Base-by-base conservation (phyloP, 2,329 filamentous ascomycete genomes). In the Gliomastix tumulicola region DNA sequence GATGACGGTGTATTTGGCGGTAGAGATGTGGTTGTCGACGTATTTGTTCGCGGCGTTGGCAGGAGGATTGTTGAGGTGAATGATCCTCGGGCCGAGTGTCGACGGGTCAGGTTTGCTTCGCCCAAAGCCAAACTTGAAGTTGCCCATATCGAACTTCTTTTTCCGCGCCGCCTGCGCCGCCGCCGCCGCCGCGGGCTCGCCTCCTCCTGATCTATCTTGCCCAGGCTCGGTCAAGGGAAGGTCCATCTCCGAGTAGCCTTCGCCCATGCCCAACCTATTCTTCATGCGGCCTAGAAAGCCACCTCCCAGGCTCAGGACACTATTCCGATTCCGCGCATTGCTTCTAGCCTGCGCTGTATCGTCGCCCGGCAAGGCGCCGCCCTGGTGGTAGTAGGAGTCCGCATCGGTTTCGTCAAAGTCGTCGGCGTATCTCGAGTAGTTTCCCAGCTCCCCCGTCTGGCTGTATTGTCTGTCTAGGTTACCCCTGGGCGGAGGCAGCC, bases 211-310 rank as follows among this genome's bases (percentile, higher is more conserved):
- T 19, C 59, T 51, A n/a, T 54, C 76, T 32, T 57, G 58, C 18
- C 66, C 63, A 0, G 82, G 66, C 56, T 97, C 88, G 6, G 90
- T 97, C 60, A 98, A 69, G 12, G 92, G 92, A 37, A 98, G 70
- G 56, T 98, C 90, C 92, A 98, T 98, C 63, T 97, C 92, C 22
- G 90, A 96, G 62, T 98, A 97, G 44, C 82, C 76, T 49, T 84
- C 74, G 17, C 79, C 83, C 80, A 95, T 88, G 36, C 92, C 90
- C 42, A 98, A 66, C 71, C 84, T 88, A 56, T 84, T 89, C 68
- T 94, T 97, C 30, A 90, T 84, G 53, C 76, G 82, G 31, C 89
- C 92, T 52, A 96, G 68, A 42, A 97, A 66, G 15, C 90, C 89
- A 42, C 90, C 89, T 42, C 90, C 89, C 52, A 97, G 64, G 47